Percentiles rank a stretch among this genome's conserved stretches.
Conservation (phyloP, 257 asterid genomes). For the Lavandula angustifolia region DNA sequence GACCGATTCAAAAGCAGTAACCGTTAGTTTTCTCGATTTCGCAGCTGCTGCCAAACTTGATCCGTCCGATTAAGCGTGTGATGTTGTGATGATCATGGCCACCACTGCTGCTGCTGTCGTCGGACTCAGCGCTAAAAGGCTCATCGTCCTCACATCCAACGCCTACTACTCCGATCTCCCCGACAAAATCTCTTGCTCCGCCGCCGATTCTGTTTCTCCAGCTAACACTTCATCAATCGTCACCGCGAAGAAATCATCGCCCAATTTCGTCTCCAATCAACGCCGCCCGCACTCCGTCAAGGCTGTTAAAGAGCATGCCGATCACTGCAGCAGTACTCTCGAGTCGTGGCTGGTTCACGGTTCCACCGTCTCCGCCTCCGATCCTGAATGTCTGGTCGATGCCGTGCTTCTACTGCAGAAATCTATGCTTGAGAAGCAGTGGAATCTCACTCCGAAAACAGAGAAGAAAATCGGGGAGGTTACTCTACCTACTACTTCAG, state of each 20-base stretch:
- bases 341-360: constrained; percentile 41
- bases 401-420: constrained; percentile 83
- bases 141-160: constrained; percentile 49
- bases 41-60: neutral
- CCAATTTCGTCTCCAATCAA: constrained; percentile 19
- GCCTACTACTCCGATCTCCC: constrained; percentile 57
- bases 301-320: constrained; percentile 39
- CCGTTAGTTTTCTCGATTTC: neutral
- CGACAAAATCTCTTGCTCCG: constrained; percentile 52
- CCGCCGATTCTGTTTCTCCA: constrained; percentile 30
- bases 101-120: constrained; percentile 74
- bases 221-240: constrained; percentile 36
- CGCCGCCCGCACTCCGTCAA: constrained; percentile 43
- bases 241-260: constrained; percentile 43
- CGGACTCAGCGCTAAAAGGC: constrained; percentile 79
- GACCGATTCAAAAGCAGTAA: neutral
- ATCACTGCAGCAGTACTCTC: constrained; percentile 29
- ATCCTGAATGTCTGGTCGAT: constrained; percentile 51
- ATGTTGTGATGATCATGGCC: constrained; percentile 67
- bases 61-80: neutral
- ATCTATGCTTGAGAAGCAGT: constrained; percentile 90
- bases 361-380: constrained; percentile 30
- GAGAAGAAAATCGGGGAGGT: constrained; percentile 39
- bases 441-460: constrained; percentile 64
- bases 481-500: constrained; percentile 67